Conservation (phyloP, 2,329 filamentous ascomycete species). For the Xylaria sp. region DNA sequence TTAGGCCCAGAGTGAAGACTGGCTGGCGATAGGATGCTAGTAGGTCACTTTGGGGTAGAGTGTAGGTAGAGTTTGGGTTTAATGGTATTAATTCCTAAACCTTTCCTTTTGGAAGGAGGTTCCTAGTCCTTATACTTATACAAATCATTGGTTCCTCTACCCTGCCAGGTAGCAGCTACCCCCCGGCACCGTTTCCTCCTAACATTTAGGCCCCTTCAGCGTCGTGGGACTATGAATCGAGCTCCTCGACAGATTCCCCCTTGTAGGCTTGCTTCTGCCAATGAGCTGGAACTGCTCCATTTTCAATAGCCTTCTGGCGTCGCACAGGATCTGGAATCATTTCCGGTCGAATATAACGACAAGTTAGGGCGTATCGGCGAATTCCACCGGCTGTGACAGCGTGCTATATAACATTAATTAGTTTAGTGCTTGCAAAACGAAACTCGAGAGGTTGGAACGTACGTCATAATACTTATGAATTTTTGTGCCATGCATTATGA, state of each 20-base stretch:
- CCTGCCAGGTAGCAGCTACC: too few relatives aligned
- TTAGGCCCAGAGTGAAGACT: too few relatives aligned
- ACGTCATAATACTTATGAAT: conserved; percentile 66
- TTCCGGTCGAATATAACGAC: conserved; percentile 29
- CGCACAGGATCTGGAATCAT: conserved; percentile 17
- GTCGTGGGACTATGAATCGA: neutral
- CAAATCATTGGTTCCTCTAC: neutral
- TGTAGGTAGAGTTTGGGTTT: too few relatives aligned
- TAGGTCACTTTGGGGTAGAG: too few relatives aligned
- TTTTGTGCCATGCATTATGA: conserved; percentile 64
- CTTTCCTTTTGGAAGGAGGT: too few relatives aligned
- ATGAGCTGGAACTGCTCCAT: conserved; percentile 21
- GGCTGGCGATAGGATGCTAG: too few relatives aligned
- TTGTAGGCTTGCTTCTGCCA: conserved; percentile 25
- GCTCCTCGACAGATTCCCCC: conserved; percentile 4
- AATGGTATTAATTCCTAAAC: too few relatives aligned
- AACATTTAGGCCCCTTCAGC: neutral
- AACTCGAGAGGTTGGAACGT: conserved; percentile 22
- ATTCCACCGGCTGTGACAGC: conserved; percentile 17
- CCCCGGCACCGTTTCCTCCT: too few relatives aligned
- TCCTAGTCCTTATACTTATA: too few relatives aligned
- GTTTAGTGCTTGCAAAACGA: neutral
- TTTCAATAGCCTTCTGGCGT: conserved; percentile 19
- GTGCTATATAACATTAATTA: conserved; percentile 23
- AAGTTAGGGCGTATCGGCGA: conserved; percentile 28